Percentiles rank a stretch among this genome's conserved stretches.
Conservation (phyloP, 441 rosid genomes). For the Bocquillonia castaneifolia region DNA sequence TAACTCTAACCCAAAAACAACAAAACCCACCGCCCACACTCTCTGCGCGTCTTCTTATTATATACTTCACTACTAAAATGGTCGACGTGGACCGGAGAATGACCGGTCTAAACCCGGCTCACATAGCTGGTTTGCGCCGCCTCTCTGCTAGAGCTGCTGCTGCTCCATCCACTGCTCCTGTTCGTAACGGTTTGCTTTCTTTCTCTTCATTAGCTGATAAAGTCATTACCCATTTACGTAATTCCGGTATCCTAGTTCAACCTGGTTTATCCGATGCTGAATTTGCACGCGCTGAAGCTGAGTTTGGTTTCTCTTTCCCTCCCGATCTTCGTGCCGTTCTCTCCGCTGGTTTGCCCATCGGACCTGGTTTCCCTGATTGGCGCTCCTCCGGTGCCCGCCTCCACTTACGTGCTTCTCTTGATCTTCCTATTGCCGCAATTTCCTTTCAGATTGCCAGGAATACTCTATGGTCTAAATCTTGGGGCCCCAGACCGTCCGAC, state of each 20-base stretch:
- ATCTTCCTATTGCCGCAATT: conserved; percentile 85
- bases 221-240: conserved; percentile 61
- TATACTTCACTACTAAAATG: conserved; percentile 47
- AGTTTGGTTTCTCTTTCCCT: conserved; percentile 83
- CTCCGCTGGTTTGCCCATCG: conserved; percentile 77
- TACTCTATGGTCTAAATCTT: conserved; percentile 81
- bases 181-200: conserved; percentile 61
- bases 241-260: conserved; percentile 68
- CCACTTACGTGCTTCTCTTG: conserved; percentile 74
- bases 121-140: conserved; percentile 88
- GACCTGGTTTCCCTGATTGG: conserved; percentile 92
- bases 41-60: no score
- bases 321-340: conserved; percentile 89
- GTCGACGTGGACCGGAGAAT: conserved; percentile 97
- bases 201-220: conserved; percentile 71
- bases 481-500: conserved; percentile 81
- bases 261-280: conserved; percentile 78
- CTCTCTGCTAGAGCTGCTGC: conserved; percentile 92
- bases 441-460: conserved; percentile 85
- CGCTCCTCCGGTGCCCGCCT: conserved; percentile 71
- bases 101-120: conserved; percentile 85
- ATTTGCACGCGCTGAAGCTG: conserved; percentile 87
- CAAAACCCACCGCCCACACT: background rate
- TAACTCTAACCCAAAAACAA: background rate
- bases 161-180: conserved; percentile 53